Percentiles rank a stretch among this genome's conserved stretches.
phyloP scores from a whole-genome alignment of 1,139 yeast species.

The Taphrina flavorubra region DNA sequence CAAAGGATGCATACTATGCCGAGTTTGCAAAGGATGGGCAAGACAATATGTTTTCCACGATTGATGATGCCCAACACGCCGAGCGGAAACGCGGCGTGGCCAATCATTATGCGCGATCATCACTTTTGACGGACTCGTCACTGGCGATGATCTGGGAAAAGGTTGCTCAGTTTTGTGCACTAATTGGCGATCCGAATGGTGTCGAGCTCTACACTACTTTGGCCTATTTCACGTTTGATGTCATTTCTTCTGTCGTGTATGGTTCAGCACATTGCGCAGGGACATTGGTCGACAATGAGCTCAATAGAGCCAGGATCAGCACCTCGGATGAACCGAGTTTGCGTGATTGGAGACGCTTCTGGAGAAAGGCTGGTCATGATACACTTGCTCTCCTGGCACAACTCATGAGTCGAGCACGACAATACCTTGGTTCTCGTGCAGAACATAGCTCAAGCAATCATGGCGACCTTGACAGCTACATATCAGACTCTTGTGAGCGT shows the following conservation, averaged over 20 bases:
- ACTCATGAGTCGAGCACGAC: background rate
- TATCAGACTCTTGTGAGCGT: background rate
- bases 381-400: background rate
- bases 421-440: background rate
- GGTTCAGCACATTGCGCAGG: constrained; percentile 58
- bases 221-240: constrained; percentile 76
- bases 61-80: constrained; percentile 60
- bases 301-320: background rate
- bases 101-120: constrained; percentile 48
- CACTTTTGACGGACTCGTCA: background rate
- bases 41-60: constrained; percentile 64
- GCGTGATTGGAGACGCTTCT: constrained; percentile 1
- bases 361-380: constrained; percentile 6
- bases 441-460: background rate
- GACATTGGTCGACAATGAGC: constrained; percentile 46
- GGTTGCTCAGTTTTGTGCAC: constrained; percentile 49
- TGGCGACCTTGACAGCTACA: background rate
- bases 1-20: constrained; percentile 65
- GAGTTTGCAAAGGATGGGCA: constrained; percentile 67
- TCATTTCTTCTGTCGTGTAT: constrained; percentile 65
- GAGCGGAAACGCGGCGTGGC: constrained; percentile 51
- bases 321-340: background rate
- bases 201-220: constrained; percentile 67
- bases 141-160: constrained; percentile 41
- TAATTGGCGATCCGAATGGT: constrained; percentile 50